A percentile compares a stretch with the other conserved stretches of the same genome.
phyloP scores from a whole-genome alignment of 179 eudicot species.

The Spinacia oleracea region DNA sequence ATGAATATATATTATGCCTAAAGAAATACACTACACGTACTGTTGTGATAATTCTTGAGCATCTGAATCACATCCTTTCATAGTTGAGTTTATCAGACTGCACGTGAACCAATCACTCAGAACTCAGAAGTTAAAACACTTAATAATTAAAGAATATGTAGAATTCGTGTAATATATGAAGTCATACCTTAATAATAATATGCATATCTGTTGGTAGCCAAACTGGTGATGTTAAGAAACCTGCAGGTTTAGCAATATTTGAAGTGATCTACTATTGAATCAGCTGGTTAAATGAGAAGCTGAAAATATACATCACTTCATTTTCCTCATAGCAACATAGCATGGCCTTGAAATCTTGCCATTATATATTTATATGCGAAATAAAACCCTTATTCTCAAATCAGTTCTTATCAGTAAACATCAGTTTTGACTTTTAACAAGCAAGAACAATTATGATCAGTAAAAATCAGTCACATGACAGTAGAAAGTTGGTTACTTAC shows the following conservation, averaged over 20 bases:
- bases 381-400: no score
- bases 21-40: neutral
- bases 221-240: slow-evolving; percentile 86
- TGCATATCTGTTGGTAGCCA: slow-evolving; percentile 99
- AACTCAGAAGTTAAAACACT: neutral
- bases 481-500: slow-evolving; percentile 68
- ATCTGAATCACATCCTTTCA: slow-evolving; percentile 25
- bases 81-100: slow-evolving; percentile 28
- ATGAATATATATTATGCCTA: neutral
- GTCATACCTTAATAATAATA: slow-evolving; percentile 68
- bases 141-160: neutral
- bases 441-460: no score
- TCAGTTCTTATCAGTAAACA: no score
- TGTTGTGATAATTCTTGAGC: neutral
- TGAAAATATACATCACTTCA: neutral
- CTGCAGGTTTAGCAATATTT: slow-evolving; percentile 31
- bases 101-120: neutral
- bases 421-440: no score
- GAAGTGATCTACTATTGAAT: neutral
- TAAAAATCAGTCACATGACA: no score
- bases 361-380: no score
- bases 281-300: neutral
- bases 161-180: no score
- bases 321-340: no score
- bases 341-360: no score